These are phyloP conservation scores for Aspergillus calidoustus DNA, from an alignment of 2,329 filamentous ascomycete species.

Conservation along the genomic window DNA sequence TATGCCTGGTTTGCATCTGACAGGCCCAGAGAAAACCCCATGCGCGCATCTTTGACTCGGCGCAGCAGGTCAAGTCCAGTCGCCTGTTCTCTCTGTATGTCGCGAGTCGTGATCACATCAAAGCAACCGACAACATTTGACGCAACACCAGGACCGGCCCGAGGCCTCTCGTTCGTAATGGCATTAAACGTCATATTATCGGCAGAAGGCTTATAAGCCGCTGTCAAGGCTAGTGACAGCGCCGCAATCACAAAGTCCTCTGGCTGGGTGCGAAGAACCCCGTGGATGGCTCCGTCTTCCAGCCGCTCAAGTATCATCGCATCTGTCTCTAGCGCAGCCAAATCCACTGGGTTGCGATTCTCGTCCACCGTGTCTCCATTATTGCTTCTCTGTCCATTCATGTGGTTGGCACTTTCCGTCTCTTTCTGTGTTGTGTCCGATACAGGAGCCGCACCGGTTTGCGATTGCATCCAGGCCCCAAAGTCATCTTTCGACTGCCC, in stretches of 20 bases:
- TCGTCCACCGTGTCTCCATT: background rate
- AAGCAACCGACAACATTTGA: slow-evolving; percentile 1
- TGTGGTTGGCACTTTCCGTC: background rate
- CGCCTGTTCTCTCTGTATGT: background rate
- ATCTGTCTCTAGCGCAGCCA: background rate
- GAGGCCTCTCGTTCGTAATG: background rate
- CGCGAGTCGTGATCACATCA: background rate
- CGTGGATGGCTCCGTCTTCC: background rate
- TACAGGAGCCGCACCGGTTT: background rate
- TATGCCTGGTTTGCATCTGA: background rate
- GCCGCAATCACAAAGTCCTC: slow-evolving; percentile 8
- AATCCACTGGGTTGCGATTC: background rate
- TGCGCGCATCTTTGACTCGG: slow-evolving; percentile 5
- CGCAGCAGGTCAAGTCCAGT: slow-evolving; percentile 1
- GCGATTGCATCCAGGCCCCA: background rate
- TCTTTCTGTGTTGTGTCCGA: background rate
- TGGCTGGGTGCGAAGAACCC: slow-evolving; percentile 3
- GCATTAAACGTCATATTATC: background rate
- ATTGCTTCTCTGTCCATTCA: background rate
- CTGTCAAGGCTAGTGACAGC: background rate
- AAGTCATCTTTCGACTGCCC: background rate
- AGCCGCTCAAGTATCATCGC: background rate
- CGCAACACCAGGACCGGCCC: background rate
- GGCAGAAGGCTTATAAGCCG: background rate
- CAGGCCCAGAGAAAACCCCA: background rate